A percentile compares a stretch with the other conserved stretches of the same genome.
phyloP scores from a whole-genome alignment of 345 rosid species.

The Salix koriyanagi region DNA sequence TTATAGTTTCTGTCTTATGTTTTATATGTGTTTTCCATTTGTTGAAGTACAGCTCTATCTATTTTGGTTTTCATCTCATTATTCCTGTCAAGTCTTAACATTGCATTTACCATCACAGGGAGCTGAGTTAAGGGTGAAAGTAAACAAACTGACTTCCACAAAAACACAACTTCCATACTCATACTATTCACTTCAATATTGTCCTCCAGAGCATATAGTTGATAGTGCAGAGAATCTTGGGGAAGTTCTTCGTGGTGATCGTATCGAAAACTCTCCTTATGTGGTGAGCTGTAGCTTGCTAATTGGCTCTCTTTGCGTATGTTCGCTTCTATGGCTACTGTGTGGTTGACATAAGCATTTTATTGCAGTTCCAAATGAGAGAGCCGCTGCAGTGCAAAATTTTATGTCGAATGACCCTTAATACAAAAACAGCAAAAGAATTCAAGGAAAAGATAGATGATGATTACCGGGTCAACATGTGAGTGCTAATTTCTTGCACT shows the following conservation, averaged over 20 bases:
- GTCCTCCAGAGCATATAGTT: slow-evolving; percentile 54
- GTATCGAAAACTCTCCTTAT: slow-evolving; percentile 84
- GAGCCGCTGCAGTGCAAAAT: slow-evolving; percentile 64
- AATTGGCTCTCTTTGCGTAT: background rate
- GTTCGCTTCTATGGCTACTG: background rate
- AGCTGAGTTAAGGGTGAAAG: slow-evolving; percentile 77
- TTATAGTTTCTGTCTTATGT: background rate
- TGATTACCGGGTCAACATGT: slow-evolving; percentile 86
- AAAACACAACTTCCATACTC: slow-evolving; percentile 93
- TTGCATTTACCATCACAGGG: slow-evolving; percentile 43
- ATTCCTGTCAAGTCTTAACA: background rate
- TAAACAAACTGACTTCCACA: slow-evolving; percentile 80
- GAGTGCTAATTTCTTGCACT: slow-evolving; percentile 13
- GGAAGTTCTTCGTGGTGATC: slow-evolving; percentile 91
- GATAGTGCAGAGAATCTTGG: slow-evolving; percentile 94
- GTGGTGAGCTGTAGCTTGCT: slow-evolving; percentile 38
- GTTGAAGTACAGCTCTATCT: background rate
- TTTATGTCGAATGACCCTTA: slow-evolving; percentile 46
- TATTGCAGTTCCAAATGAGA: slow-evolving; percentile 76
- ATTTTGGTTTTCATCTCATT: background rate
- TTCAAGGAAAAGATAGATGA: slow-evolving; percentile 81
- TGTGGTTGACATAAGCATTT: slow-evolving; percentile 12
- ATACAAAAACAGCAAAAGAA: slow-evolving; percentile 53
- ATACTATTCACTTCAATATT: slow-evolving; percentile 67
- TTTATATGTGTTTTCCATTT: background rate